Conservation (phyloP, 495 filamentous ascomycete species). For the Penicillium taxi region DNA sequence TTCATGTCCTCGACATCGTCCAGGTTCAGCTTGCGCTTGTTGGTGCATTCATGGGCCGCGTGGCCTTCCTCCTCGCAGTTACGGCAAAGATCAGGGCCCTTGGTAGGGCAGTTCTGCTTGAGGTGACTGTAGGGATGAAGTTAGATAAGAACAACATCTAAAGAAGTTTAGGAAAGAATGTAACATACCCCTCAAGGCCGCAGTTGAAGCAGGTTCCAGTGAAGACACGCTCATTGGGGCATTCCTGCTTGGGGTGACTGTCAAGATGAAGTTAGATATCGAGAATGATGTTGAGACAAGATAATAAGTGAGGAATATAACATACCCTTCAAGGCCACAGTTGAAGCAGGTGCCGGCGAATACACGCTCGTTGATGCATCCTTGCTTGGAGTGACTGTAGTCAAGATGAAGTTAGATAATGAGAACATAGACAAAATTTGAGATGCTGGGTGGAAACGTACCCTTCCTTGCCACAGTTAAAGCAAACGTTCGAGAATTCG, state of each 20-base stretch:
- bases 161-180: too few relatives aligned
- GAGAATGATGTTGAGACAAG: background rate
- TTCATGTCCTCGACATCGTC: slow-evolving; percentile 48
- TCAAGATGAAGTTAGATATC: background rate
- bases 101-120: slow-evolving; percentile 62
- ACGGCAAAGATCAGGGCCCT: slow-evolving; percentile 55
- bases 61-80: slow-evolving; percentile 76
- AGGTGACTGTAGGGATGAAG: too few relatives aligned
- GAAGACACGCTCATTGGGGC: slow-evolving; percentile 57
- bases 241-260: slow-evolving; percentile 60
- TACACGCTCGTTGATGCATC: slow-evolving; percentile 41
- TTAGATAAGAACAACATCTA: too few relatives aligned
- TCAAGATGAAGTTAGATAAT: background rate
- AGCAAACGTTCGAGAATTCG: slow-evolving; percentile 7
- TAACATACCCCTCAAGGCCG: slow-evolving; percentile 62
- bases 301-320: background rate
- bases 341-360: slow-evolving; percentile 56
- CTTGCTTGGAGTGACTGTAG: slow-evolving; percentile 43
- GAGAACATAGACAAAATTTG: slow-evolving; percentile 23
- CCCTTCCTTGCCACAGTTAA: slow-evolving; percentile 15
- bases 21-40: slow-evolving; percentile 60
- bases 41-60: slow-evolving; percentile 53
- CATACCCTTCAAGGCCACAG: slow-evolving; percentile 40
- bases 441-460: background rate
- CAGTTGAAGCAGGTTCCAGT: slow-evolving; percentile 68